These are phyloP conservation scores for Podila epicladia DNA, from an alignment of 192 early-diverging fungal species.

Conservation along the genomic window DNA sequence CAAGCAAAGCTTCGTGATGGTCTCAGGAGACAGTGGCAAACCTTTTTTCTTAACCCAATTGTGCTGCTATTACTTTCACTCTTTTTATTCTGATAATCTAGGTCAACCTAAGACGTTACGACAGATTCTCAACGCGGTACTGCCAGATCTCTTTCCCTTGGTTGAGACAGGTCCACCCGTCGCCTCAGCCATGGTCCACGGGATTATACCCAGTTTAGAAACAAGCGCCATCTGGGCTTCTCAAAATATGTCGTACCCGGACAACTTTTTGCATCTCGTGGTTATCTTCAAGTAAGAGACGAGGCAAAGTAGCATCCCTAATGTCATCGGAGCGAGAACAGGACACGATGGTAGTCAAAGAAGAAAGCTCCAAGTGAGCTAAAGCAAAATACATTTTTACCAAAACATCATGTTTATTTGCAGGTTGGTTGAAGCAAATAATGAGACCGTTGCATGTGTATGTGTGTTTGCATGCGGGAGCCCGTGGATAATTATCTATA, in stretches of 20 bases:
- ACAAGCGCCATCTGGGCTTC: constrained; percentile 81
- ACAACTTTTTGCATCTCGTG: constrained; percentile 88
- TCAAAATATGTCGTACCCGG: constrained; percentile 78
- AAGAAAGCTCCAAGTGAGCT: too few relatives aligned
- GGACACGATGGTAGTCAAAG: too few relatives aligned
- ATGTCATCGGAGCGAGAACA: background rate
- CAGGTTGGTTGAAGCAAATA: background rate
- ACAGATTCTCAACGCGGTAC: constrained; percentile 57
- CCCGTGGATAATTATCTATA: constrained; percentile 5
- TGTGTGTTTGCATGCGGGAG: background rate
- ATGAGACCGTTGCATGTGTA: background rate
- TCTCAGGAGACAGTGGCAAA: background rate
- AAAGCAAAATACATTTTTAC: too few relatives aligned
- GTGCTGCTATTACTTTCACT: too few relatives aligned
- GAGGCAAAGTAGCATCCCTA: background rate
- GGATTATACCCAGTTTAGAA: constrained; percentile 72
- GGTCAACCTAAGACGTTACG: constrained; percentile 50
- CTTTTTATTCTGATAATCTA: constrained; percentile 2
- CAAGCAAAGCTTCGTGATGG: background rate
- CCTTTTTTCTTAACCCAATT: too few relatives aligned
- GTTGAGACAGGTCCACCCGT: constrained; percentile 47
- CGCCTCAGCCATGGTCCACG: constrained; percentile 73
- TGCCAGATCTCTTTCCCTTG: constrained; percentile 57
- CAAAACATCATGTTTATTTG: background rate
- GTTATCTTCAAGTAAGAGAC: constrained; percentile 31